Evolutionary conservation across 352 stramenopile genomes (phyloP).

Genomic region (Globisporangium alternatum): DNA sequence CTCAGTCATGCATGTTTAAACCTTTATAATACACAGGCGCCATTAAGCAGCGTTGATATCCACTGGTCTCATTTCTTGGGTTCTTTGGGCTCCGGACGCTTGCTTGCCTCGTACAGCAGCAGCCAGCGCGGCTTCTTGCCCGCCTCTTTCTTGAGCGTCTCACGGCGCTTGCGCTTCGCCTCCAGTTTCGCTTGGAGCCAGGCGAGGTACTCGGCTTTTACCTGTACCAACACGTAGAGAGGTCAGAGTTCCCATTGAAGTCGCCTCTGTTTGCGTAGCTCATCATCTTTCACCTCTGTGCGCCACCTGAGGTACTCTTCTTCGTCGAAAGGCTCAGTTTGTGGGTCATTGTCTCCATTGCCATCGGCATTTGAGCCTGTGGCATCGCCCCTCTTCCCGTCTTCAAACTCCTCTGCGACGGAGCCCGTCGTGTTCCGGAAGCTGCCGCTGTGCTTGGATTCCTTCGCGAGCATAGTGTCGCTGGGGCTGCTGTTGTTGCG

Average conservation of each 20-base stretch:
- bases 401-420: slow-evolving; percentile 19
- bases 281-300: slow-evolving; percentile 25
- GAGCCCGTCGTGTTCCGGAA: slow-evolving; percentile 17
- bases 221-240: slow-evolving; percentile 13
- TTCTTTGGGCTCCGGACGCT: slow-evolving; percentile 29
- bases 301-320: slow-evolving; percentile 61
- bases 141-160: slow-evolving; percentile 42
- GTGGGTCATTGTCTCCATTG: slow-evolving; percentile 23
- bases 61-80: slow-evolving; percentile 15
- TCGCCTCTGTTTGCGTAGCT: background rate
- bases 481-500: slow-evolving; percentile 1
- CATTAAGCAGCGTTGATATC: background rate
- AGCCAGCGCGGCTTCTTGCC: slow-evolving; percentile 68
- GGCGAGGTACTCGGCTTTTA: slow-evolving; percentile 73
- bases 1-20: background rate
- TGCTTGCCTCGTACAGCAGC: slow-evolving; percentile 66
- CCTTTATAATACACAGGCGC: background rate
- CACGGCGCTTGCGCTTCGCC: slow-evolving; percentile 40
- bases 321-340: slow-evolving; percentile 40
- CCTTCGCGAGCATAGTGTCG: slow-evolving; percentile 7
- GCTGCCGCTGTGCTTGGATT: slow-evolving; percentile 31
- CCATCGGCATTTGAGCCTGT: slow-evolving; percentile 16
- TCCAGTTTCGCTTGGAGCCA: slow-evolving; percentile 68
- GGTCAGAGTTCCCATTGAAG: background rate
- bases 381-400: slow-evolving; percentile 13